These are phyloP conservation scores for Cyclospora cayetanensis DNA, from an alignment of 169 alveolate species.

Conservation along the genomic window DNA sequence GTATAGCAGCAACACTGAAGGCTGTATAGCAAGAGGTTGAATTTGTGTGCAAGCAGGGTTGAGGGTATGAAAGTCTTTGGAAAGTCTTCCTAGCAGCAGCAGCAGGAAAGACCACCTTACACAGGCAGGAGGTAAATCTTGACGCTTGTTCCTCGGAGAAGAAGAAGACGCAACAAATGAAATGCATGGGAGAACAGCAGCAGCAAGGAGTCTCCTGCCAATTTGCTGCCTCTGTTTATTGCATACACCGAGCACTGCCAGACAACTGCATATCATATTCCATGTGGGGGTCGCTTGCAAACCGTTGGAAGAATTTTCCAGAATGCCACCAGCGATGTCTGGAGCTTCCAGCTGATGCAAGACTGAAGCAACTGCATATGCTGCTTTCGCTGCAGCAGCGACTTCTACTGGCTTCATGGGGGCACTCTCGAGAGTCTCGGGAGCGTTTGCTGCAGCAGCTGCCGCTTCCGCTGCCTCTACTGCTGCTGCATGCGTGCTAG, in stretches of 20 bases:
- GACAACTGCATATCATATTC: not conserved
- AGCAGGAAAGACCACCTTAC: not conserved
- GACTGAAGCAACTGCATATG: not conserved
- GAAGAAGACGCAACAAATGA: not conserved
- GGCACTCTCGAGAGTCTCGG: not conserved
- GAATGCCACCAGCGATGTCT: not conserved
- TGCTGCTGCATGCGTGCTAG: slow-evolving; percentile 16
- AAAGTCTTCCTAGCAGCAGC: slow-evolving; percentile 29
- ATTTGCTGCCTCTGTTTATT: slow-evolving; percentile 8
- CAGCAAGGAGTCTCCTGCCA: not conserved
- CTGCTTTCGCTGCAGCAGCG: slow-evolving; percentile 19
- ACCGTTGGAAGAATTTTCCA: not conserved
- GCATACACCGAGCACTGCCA: not conserved
- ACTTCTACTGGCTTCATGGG: not conserved
- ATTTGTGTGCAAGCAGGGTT: no score
- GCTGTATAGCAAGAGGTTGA: not conserved
- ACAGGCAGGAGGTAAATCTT: not conserved
- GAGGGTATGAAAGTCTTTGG: no score
- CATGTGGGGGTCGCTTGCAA: not conserved
- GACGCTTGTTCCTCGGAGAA: not conserved
- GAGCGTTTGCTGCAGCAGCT: not conserved
- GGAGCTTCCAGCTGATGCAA: not conserved
- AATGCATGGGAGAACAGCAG: slow-evolving; percentile 34
- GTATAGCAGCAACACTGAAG: not conserved
- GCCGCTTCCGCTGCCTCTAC: not conserved